Evolutionary conservation across 2,329 filamentous ascomycete genomes (phyloP).

Genomic region (Cordyceps sp.): DNA sequence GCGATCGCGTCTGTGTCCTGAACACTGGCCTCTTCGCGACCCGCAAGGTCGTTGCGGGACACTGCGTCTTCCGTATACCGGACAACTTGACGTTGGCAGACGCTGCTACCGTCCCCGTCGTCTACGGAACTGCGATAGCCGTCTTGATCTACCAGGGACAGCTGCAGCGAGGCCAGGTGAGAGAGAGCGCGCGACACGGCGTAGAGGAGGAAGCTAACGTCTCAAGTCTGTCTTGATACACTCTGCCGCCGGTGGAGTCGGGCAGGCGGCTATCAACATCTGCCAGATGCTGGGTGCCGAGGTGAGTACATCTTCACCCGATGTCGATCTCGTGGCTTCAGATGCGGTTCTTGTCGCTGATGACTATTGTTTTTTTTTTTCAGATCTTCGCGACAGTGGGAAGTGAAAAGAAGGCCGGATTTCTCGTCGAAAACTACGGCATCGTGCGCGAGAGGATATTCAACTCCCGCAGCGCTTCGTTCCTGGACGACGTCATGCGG

Average conservation of each 20-base stretch:
- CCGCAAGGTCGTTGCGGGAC: constrained; percentile 6
- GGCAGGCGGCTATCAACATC: constrained; percentile 13
- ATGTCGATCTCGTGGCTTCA: not conserved
- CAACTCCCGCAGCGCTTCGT: constrained; percentile 12
- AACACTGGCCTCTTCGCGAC: constrained; percentile 9
- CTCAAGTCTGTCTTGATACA: constrained; percentile 14
- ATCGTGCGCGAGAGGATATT: constrained; percentile 15
- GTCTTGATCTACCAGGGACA: constrained; percentile 2
- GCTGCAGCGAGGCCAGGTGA: constrained; percentile 4
- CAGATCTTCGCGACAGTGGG: constrained; percentile 11
- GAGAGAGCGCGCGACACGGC: not conserved
- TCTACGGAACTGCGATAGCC: constrained; percentile 15
- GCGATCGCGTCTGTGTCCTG: constrained; percentile 17
- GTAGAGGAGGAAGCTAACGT: not conserved
- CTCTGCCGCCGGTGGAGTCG: constrained; percentile 13
- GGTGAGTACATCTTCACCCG: not conserved
- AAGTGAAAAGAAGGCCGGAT: constrained; percentile 11
- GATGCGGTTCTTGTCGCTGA: not conserved
- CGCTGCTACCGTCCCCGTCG: constrained; percentile 16
- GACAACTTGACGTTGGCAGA: constrained; percentile 14
- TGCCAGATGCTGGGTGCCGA: constrained; percentile 9
- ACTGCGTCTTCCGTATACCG: constrained; percentile 14
- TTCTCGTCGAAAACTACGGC: constrained; percentile 8
- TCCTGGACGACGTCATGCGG: constrained; percentile 11
- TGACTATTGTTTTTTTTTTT: not conserved